Conservation (phyloP, 2,329 filamentous ascomycete species). For the Apiospora malaysiana region DNA sequence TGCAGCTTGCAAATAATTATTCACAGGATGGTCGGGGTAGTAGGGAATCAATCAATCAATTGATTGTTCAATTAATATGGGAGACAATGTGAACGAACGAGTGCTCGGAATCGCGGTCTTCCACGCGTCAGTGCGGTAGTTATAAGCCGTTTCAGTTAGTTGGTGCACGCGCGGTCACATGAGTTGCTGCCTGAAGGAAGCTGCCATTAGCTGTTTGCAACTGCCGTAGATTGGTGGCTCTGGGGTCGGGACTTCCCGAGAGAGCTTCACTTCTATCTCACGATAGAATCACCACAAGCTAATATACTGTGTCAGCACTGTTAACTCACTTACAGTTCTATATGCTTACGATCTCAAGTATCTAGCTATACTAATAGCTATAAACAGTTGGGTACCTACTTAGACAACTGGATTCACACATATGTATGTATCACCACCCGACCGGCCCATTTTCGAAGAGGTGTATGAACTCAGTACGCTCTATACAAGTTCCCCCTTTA, state of each 20-base stretch:
- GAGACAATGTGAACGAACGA: not conserved
- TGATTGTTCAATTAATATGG: not conserved
- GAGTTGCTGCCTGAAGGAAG: not conserved
- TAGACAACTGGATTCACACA: too few relatives aligned
- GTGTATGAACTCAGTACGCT: not conserved
- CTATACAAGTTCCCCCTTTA: not conserved
- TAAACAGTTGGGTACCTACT: too few relatives aligned
- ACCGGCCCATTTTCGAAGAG: not conserved
- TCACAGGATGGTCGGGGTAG: not conserved
- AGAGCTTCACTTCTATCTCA: not conserved
- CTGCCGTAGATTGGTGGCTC: not conserved
- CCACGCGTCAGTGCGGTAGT: not conserved
- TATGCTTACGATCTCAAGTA: too few relatives aligned
- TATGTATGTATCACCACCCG: too few relatives aligned
- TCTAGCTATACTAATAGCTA: too few relatives aligned
- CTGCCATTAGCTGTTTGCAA: not conserved
- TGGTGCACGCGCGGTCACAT: conserved; percentile 1
- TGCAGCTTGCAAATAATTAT: not conserved
- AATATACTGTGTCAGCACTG: too few relatives aligned
- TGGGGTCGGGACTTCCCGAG: not conserved
- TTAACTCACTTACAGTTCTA: too few relatives aligned
- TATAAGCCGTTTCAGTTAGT: not conserved
- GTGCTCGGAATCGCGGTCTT: not conserved
- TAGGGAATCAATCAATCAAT: not conserved
- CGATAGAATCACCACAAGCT: not conserved